A percentile compares a stretch with the other conserved stretches of the same genome.
These are phyloP conservation scores for Tubosaeta sp. DNA, from an alignment of 768 basidiomycete genomes.

Conservation along the genomic window DNA sequence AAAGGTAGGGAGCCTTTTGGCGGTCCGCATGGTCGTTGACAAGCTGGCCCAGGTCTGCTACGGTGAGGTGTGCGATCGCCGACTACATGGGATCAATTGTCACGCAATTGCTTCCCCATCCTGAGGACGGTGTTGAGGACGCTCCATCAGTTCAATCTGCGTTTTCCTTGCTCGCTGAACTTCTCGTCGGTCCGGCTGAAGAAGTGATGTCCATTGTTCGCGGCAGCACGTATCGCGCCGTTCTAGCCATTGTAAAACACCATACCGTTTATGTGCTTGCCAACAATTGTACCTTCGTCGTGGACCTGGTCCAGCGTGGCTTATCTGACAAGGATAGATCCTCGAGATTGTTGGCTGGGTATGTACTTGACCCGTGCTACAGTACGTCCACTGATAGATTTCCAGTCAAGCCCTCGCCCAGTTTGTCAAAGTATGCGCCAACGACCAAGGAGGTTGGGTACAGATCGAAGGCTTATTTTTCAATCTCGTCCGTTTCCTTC, in stretches of 20 bases:
- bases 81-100: conserved; percentile 18
- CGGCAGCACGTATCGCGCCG: conserved; percentile 37
- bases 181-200: conserved; percentile 43
- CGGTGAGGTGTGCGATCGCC: conserved; percentile 18
- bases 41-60: conserved; percentile 10
- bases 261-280: conserved; percentile 29
- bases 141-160: conserved; percentile 28
- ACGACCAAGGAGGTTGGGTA: conserved; percentile 30
- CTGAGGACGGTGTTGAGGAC: not conserved
- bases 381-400: conserved; percentile 9
- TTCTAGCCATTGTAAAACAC: conserved; percentile 42
- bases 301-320: conserved; percentile 43
- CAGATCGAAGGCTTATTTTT: conserved; percentile 41
- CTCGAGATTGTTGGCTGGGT: conserved; percentile 70
- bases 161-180: conserved; percentile 31
- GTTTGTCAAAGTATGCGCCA: conserved; percentile 42
- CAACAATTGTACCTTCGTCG: conserved; percentile 28
- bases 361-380: conserved; percentile 17
- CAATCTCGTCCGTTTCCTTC: conserved; percentile 46
- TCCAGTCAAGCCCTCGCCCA: conserved; percentile 43
- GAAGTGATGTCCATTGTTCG: conserved; percentile 48
- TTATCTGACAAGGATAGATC: conserved; percentile 52
- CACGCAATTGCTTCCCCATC: conserved; percentile 6
- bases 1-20: conserved; percentile 29
- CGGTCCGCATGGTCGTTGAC: conserved; percentile 7